phyloP scores from a whole-genome alignment of 257 asterid species.

The Galeopsis tetrahit region DNA sequence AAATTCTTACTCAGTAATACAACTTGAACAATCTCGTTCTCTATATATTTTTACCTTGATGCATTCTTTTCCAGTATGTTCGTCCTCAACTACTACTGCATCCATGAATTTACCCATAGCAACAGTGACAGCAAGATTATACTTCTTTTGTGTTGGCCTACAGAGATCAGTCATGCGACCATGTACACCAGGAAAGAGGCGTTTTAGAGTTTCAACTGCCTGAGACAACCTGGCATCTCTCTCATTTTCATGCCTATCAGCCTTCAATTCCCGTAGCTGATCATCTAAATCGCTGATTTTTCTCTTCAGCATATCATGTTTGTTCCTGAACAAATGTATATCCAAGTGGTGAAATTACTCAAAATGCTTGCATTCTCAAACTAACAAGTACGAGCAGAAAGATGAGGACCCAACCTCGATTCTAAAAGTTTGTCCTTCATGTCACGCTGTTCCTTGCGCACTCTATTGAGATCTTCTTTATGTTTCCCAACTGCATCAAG shows the following conservation, averaged over 20 bases:
- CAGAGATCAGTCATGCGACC: constrained; percentile 99
- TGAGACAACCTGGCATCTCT: constrained; percentile 91
- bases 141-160: constrained; percentile 91
- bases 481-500: constrained; percentile 78
- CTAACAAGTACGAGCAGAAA: constrained; percentile 34
- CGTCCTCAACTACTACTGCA: constrained; percentile 97
- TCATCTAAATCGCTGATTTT: constrained; percentile 76
- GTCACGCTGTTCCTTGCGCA: constrained; percentile 79
- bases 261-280: constrained; percentile 91
- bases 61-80: constrained; percentile 94
- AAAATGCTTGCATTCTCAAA: constrained; percentile 29
- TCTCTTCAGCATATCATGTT: constrained; percentile 70
- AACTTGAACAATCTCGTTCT: constrained; percentile 23
- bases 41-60: constrained; percentile 66
- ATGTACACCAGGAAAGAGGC: constrained; percentile 94
- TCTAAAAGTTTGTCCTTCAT: constrained; percentile 77
- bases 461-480: constrained; percentile 71
- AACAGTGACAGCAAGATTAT: constrained; percentile 97
- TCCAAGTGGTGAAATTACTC: constrained; percentile 27
- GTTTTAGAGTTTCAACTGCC: constrained; percentile 89
- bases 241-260: constrained; percentile 93
- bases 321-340: constrained; percentile 51
- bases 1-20: constrained; percentile 13
- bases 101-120: constrained; percentile 99
- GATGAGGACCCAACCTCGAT: constrained; percentile 61